Evolutionary conservation across 2,329 filamentous ascomycete species (phyloP).

Genomic region (Coniochaeta sp.): DNA sequence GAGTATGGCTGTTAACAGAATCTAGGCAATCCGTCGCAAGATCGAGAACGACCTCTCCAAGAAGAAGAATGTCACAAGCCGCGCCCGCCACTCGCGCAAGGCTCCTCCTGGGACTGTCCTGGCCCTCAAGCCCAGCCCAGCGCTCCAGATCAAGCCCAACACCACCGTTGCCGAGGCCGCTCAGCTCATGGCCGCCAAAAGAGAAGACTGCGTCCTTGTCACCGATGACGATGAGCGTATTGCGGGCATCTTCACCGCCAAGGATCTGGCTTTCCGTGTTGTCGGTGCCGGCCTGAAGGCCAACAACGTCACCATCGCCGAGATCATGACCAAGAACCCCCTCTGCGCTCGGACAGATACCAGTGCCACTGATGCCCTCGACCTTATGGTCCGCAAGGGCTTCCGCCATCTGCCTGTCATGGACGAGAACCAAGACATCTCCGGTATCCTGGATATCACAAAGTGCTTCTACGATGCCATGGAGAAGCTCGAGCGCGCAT

Average conservation of each 20-base stretch:
- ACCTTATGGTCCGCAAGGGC: conserved; percentile 96
- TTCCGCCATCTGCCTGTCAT: conserved; percentile 97
- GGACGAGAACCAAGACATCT: conserved; percentile 99
- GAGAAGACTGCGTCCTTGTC: conserved; percentile 95
- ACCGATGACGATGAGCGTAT: conserved; percentile 98
- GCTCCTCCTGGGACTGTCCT: conserved; percentile 94
- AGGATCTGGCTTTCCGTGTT: conserved; percentile 95
- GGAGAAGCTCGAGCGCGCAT: conserved; percentile 97
- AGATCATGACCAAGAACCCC: conserved; percentile 99
- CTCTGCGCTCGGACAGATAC: conserved; percentile 96
- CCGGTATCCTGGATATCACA: conserved; percentile 94
- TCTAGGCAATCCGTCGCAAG: conserved; percentile 82
- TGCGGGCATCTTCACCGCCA: conserved; percentile 97
- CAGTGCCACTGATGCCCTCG: conserved; percentile 92
- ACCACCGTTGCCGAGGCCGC: conserved; percentile 94
- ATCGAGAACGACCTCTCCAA: conserved; percentile 97
- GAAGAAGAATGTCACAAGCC: conserved; percentile 77
- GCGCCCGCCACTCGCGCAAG: conserved; percentile 81
- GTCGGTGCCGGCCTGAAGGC: conserved; percentile 88
- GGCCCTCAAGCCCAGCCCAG: conserved; percentile 88
- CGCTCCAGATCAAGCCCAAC: conserved; percentile 92
- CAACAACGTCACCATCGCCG: conserved; percentile 82
- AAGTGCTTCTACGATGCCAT: conserved; percentile 99
- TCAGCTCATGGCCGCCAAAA: conserved; percentile 97
- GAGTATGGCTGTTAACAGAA: neutral